Base-by-base conservation (phyloP, 2,329 filamentous ascomycete species). In the Elsinoe australis region DNA sequence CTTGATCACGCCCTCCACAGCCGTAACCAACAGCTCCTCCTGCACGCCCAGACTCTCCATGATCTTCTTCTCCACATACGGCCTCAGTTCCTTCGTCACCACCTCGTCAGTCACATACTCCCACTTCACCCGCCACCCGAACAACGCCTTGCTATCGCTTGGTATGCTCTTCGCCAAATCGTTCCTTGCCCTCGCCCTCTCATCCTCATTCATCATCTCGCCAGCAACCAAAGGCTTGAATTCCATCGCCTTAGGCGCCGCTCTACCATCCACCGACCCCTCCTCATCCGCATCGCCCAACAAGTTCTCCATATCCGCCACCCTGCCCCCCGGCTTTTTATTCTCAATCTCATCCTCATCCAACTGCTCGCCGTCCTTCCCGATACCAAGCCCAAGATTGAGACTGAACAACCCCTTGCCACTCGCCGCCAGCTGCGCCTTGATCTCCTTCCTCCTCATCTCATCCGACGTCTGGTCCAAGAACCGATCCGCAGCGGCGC, bases 11-110 rank as follows among this genome's bases (percentile, higher is more conserved):
- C 88, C 84, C 61, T 95, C 83, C 31, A 96, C 87, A 34, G 92
- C 83, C 61, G 95, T 89, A 24, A 98, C 88, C 39, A 98, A 72
- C 70, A 95, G 82, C 68, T 96, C 87, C 65, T 98, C 92, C 67
- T 96, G 88, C 50, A 98, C 85, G 51, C 94, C 94, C 41, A 98
- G 76, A 59, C 92, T 94, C 67, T 98, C 92, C 52, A 98, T 83
- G 57, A 96, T 87, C 75, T 96, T 98, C 77, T 94, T 94, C 72
- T 95, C 88, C 49, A 96, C 87, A 69, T 95, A 98, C 22, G 90
- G 89, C 60, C 85, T 80, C 57, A 98, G 79, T 63, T 95, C 89
- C 54, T 94, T 85, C 52, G 80, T 78, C 51, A 96, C 79, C 33
- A 92, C 76, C 12, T 76, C 73, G 52, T 92, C 83, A 61, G 94